These are phyloP conservation scores for Apiospora arundinis DNA, from an alignment of 2,329 filamentous ascomycete species.

Conservation along the genomic window DNA sequence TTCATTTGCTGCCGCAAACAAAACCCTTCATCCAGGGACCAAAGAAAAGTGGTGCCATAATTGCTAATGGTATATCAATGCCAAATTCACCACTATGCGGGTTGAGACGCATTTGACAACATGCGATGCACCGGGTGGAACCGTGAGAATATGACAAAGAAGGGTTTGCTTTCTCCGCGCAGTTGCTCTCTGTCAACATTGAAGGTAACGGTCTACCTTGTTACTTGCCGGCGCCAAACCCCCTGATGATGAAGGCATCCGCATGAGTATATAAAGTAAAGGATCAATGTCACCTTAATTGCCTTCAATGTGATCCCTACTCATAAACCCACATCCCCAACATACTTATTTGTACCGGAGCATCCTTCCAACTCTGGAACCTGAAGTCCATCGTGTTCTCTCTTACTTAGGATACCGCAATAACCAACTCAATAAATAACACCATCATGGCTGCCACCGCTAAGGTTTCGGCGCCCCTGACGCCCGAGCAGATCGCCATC, in stretches of 20 bases:
- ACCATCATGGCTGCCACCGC: neutral
- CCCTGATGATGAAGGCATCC: neutral
- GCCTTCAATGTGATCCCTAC: neutral
- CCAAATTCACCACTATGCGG: neutral
- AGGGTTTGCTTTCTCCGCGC: slow-evolving; percentile 8
- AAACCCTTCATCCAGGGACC: neutral
- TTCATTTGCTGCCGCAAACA: neutral
- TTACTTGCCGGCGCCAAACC: neutral
- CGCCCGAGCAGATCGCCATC: slow-evolving; percentile 66
- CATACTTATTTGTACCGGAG: neutral
- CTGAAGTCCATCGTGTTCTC: neutral
- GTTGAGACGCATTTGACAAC: neutral
- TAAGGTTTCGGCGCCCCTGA: slow-evolving; percentile 8
- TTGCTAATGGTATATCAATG: slow-evolving; percentile 18
- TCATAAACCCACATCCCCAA: neutral
- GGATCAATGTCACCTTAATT: neutral
- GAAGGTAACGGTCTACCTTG: neutral
- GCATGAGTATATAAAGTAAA: neutral
- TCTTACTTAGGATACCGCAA: no score
- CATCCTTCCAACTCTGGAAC: neutral
- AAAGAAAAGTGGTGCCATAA: neutral
- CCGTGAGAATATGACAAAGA: slow-evolving; percentile 9
- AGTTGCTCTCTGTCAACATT: neutral
- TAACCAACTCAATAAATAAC: neutral
- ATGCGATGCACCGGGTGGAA: slow-evolving; percentile 7